Percentiles rank a stretch among this genome's conserved stretches.
Conservation (phyloP, 192 early-diverging fungal species). For the Entomortierella parvispora region DNA sequence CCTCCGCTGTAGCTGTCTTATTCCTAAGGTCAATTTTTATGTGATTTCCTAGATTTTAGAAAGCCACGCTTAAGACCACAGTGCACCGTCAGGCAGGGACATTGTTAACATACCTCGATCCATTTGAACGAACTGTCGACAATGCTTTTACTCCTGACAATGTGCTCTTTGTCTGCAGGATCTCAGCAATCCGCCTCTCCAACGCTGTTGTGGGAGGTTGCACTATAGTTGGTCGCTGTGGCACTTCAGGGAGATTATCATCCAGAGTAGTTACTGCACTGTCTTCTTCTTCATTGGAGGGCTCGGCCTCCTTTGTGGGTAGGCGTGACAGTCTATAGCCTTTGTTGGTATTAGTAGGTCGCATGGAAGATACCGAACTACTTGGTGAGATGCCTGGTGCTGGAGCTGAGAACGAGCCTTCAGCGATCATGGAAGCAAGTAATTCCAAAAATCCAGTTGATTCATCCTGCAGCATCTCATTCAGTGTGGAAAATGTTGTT, state of each 20-base stretch:
- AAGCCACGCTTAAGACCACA: not conserved
- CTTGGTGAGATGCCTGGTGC: not conserved
- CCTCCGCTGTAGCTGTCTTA: not conserved
- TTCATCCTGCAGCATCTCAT: slow-evolving; percentile 44
- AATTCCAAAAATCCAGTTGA: slow-evolving; percentile 20
- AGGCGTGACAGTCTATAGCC: not conserved
- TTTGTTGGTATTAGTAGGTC: not conserved
- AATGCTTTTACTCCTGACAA: no score
- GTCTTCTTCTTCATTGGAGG: not conserved
- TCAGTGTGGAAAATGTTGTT: slow-evolving; percentile 19
- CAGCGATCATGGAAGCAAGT: not conserved
- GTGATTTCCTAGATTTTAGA: no score
- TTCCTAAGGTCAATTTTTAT: no score
- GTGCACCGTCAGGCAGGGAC: not conserved
- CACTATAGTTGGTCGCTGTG: not conserved
- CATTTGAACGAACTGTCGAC: no score
- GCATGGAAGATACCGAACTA: not conserved
- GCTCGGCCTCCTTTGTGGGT: not conserved
- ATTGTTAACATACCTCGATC: not conserved
- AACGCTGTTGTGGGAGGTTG: slow-evolving; percentile 6
- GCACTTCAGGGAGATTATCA: not conserved
- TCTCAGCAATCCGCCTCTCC: slow-evolving; percentile 43
- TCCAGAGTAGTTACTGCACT: not conserved
- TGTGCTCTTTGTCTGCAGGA: slow-evolving; percentile 15
- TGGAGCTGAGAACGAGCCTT: not conserved